Evolutionary conservation across 2,329 filamentous ascomycete genomes (phyloP).

Genomic region (Blastomyces emzantsi): DNA sequence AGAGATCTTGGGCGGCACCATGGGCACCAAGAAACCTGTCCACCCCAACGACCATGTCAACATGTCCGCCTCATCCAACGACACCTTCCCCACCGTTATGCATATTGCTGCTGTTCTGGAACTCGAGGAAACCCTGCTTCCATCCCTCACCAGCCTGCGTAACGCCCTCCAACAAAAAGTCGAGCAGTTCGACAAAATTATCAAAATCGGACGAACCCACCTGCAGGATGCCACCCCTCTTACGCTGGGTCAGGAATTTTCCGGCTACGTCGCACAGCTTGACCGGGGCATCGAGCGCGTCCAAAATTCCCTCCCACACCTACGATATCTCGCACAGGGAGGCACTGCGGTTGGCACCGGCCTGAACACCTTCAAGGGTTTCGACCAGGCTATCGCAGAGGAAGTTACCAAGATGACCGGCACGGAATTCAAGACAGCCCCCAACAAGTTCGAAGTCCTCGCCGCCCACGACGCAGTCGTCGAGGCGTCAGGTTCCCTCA

Average conservation of each 20-base stretch:
- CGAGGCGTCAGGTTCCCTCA: slow-evolving; percentile 85
- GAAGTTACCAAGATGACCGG: slow-evolving; percentile 91
- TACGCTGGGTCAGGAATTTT: slow-evolving; percentile 95
- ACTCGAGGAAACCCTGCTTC: slow-evolving; percentile 75
- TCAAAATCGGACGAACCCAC: slow-evolving; percentile 98
- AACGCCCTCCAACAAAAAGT: slow-evolving; percentile 80
- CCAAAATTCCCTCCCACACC: slow-evolving; percentile 69
- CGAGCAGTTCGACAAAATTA: slow-evolving; percentile 83
- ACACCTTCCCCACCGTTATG: slow-evolving; percentile 99
- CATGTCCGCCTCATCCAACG: slow-evolving; percentile 97
- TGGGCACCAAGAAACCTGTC: slow-evolving; percentile 96
- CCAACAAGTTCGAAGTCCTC: slow-evolving; percentile 98
- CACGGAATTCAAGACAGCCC: slow-evolving; percentile 86
- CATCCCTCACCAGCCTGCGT: slow-evolving; percentile 71
- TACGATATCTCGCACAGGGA: slow-evolving; percentile 83
- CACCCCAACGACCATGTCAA: slow-evolving; percentile 99
- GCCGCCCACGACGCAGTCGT: slow-evolving; percentile 94
- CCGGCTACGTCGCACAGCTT: slow-evolving; percentile 90
- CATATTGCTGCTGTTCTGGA: slow-evolving; percentile 96
- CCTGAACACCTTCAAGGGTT: slow-evolving; percentile 94
- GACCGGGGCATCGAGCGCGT: slow-evolving; percentile 84
- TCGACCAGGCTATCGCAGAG: slow-evolving; percentile 83
- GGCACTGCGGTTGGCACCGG: slow-evolving; percentile 96
- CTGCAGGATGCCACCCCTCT: slow-evolving; percentile 94
- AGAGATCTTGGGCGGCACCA: slow-evolving; percentile 87